Evolutionary conservation across 2,329 filamentous ascomycete genomes (phyloP).

Genomic region (Aspergillus aculeatus): DNA sequence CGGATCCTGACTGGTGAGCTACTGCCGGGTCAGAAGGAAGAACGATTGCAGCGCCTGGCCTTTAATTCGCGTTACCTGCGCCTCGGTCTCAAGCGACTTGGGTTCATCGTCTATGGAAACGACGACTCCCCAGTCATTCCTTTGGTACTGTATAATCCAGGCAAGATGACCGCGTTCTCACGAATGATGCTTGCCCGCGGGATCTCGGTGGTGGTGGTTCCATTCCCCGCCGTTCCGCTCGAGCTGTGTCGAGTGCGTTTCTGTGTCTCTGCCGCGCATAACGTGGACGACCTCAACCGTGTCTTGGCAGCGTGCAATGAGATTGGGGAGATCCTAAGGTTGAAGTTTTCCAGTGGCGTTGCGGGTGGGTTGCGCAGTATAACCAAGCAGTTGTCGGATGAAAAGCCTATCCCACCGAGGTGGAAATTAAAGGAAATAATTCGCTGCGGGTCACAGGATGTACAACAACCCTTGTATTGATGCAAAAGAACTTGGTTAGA

Average conservation of each 20-base stretch:
- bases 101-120: constrained; percentile 94
- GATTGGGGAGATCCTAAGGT: constrained; percentile 83
- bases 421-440: constrained; percentile 65
- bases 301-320: constrained; percentile 87
- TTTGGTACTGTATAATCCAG: constrained; percentile 90
- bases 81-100: constrained; percentile 91
- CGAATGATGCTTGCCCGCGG: constrained; percentile 98
- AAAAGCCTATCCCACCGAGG: constrained; percentile 52
- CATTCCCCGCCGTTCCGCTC: constrained; percentile 92
- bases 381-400: constrained; percentile 62
- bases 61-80: constrained; percentile 99
- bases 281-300: constrained; percentile 95
- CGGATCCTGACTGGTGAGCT: constrained; percentile 87
- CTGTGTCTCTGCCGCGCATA: constrained; percentile 93
- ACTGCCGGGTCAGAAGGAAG: constrained; percentile 88
- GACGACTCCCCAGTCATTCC: constrained; percentile 98
- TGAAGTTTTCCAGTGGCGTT: constrained; percentile 96
- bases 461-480: constrained; percentile 67
- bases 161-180: constrained; percentile 97
- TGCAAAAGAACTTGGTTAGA: no score
- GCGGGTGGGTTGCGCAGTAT: constrained; percentile 81
- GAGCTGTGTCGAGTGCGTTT: constrained; percentile 93
- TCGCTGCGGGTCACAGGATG: constrained; percentile 68
- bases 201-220: constrained; percentile 95
- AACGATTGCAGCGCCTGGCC: constrained; percentile 89